Percentiles rank a stretch among this genome's conserved stretches.
These are phyloP conservation scores for Melaleuca alternifolia DNA, from an alignment of 345 rosid genomes.

Conservation along the genomic window DNA sequence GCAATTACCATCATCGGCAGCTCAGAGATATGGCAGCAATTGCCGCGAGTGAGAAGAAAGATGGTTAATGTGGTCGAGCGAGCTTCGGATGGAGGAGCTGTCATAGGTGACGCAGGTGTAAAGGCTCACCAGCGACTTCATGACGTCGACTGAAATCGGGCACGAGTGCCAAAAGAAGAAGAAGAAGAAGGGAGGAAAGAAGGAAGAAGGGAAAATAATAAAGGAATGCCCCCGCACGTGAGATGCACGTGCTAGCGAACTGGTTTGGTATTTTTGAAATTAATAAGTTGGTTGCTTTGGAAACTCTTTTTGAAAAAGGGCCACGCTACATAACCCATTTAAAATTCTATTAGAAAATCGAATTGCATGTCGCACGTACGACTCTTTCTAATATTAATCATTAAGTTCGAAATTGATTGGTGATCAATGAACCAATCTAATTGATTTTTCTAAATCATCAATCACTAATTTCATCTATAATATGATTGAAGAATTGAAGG, in stretches of 20 bases:
- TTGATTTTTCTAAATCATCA: too few species aligned
- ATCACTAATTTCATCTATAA: too few species aligned
- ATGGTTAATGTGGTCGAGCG: not conserved
- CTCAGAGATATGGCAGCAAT: not conserved
- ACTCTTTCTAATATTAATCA: not conserved
- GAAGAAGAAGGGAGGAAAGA: too few species aligned
- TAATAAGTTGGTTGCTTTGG: too few species aligned
- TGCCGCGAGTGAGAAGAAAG: accelerated
- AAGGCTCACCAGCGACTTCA: not conserved
- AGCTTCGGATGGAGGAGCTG: accelerated
- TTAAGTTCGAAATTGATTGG: too few species aligned
- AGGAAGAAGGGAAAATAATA: too few species aligned
- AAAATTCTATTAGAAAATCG: not conserved
- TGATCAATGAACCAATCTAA: too few species aligned
- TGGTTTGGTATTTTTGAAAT: too few species aligned
- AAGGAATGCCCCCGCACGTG: too few species aligned
- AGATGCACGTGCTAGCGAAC: too few species aligned
- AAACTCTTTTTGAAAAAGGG: not conserved
- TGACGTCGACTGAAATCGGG: not conserved
- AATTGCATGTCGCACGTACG: accelerated
- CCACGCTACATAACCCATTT: not conserved
- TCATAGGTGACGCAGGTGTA: not conserved
- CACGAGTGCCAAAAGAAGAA: not conserved
- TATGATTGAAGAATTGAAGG: too few species aligned
- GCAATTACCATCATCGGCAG: accelerated